phyloP scores from a whole-genome alignment of 768 basidiomycete genomes.

The Naganishia vaughanmartiniae region DNA sequence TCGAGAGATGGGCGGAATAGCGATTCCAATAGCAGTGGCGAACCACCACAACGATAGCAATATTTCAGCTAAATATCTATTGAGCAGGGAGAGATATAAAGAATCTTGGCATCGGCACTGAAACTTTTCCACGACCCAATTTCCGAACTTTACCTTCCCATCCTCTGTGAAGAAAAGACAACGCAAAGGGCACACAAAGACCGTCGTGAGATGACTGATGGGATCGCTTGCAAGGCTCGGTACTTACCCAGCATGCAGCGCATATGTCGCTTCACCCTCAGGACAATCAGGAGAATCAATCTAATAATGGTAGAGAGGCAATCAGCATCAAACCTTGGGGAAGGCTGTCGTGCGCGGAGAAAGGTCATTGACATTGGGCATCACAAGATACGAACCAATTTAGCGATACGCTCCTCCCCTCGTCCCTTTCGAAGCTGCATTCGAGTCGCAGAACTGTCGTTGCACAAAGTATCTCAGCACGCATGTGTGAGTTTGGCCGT shows the following conservation, averaged over 20 bases:
- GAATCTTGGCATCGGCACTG: background rate
- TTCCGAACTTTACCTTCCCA: constrained; percentile 14
- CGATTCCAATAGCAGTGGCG: no score
- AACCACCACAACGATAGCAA: no score
- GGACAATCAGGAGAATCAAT: constrained; percentile 49
- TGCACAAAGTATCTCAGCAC: background rate
- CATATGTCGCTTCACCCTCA: constrained; percentile 50
- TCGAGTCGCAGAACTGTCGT: constrained; percentile 47
- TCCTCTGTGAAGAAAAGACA: constrained; percentile 3
- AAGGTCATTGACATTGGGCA: background rate
- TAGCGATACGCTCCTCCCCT: constrained; percentile 51
- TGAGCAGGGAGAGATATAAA: background rate
- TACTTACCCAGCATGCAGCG: constrained; percentile 43
- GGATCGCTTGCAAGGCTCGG: background rate
- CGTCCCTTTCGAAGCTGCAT: constrained; percentile 49
- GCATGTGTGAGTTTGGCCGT: background rate
- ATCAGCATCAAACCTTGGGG: background rate
- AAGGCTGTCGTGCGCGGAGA: background rate
- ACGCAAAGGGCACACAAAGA: background rate
- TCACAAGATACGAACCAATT: constrained; percentile 30
- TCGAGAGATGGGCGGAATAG: no score
- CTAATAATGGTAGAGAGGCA: background rate
- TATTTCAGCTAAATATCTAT: background rate
- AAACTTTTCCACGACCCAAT: background rate
- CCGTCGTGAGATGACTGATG: background rate